Conservation (phyloP, 2,329 filamentous ascomycete species). For the Ophiosphaerella korrae region DNA sequence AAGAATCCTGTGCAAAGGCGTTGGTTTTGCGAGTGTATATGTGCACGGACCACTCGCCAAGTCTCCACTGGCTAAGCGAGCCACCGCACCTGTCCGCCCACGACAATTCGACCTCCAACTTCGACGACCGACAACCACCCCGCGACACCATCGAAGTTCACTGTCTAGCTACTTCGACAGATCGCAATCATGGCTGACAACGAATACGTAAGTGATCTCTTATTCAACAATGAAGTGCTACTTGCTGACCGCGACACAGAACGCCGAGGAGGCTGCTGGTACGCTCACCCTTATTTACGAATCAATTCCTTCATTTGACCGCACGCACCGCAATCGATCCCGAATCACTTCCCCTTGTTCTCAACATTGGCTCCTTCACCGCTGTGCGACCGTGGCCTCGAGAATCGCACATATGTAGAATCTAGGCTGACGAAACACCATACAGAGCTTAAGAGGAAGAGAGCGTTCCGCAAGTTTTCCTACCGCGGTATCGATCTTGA, state of each 20-base stretch:
- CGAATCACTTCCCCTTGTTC: slow-evolving; percentile 1
- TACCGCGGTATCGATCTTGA: slow-evolving; percentile 99
- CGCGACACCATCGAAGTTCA: slow-evolving; percentile 45
- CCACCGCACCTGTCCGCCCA: not conserved
- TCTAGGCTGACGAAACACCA: slow-evolving; percentile 30
- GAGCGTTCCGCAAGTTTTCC: slow-evolving; percentile 99
- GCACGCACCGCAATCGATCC: slow-evolving; percentile 11
- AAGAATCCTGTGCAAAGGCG: too few relatives aligned
- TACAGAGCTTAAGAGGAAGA: slow-evolving; percentile 97
- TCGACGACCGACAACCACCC: slow-evolving; percentile 32
- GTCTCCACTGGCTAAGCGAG: not conserved
- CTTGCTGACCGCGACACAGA: slow-evolving; percentile 59
- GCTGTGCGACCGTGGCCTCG: slow-evolving; percentile 1
- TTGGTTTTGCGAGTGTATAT: not conserved
- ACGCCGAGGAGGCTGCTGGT: slow-evolving; percentile 94
- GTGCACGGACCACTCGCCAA: not conserved
- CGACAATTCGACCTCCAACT: slow-evolving; percentile 7
- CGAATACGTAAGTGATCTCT: slow-evolving; percentile 75
- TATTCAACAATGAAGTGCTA: slow-evolving; percentile 11
- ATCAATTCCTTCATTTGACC: slow-evolving; percentile 1
- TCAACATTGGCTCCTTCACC: not conserved
- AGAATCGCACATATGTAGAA: slow-evolving; percentile 11
- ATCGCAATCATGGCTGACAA: slow-evolving; percentile 81
- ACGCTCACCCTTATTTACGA: slow-evolving; percentile 45
- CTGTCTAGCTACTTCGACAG: slow-evolving; percentile 50